These are phyloP conservation scores for Phytophthora europaea DNA, from an alignment of 352 stramenopile genomes.

Conservation along the genomic window DNA sequence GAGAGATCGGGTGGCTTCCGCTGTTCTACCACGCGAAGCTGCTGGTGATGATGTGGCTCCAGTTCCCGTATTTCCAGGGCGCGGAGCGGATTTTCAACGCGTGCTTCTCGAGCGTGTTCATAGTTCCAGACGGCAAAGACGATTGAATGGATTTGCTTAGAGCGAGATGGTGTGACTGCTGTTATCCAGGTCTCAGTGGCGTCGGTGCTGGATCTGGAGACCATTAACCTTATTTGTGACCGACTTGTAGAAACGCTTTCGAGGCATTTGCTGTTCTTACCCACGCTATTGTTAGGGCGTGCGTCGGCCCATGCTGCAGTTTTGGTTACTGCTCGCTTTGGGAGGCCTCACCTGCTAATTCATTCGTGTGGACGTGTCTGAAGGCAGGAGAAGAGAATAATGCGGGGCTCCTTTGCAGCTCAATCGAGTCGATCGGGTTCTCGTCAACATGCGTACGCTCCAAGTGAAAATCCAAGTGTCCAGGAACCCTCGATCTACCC, in stretches of 20 bases:
- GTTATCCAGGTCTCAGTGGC: neutral
- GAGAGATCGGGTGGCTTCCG: slow-evolving; percentile 80
- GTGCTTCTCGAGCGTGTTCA: slow-evolving; percentile 80
- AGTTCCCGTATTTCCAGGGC: slow-evolving; percentile 93
- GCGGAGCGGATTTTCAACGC: slow-evolving; percentile 86
- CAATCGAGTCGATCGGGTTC: slow-evolving; percentile 5
- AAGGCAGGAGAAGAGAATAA: slow-evolving; percentile 8
- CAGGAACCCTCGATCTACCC: slow-evolving; percentile 52
- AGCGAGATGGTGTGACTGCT: neutral
- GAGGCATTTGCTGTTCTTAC: slow-evolving; percentile 7
- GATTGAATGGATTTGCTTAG: slow-evolving; percentile 43
- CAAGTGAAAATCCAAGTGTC: slow-evolving; percentile 5
- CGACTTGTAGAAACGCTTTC: slow-evolving; percentile 6
- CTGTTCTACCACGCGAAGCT: slow-evolving; percentile 91
- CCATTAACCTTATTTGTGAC: neutral
- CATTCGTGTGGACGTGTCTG: neutral
- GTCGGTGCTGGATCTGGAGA: neutral
- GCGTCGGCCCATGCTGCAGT: neutral
- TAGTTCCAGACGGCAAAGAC: slow-evolving; percentile 53
- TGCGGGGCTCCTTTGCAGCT: slow-evolving; percentile 20
- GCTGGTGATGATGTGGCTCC: slow-evolving; percentile 87
- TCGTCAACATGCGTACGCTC: slow-evolving; percentile 16
- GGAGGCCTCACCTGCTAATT: neutral
- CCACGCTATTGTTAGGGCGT: slow-evolving; percentile 24
- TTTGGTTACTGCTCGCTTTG: slow-evolving; percentile 5